Evolutionary conservation across 78 protist species (phyloP), one percentile per base, ranked within the genome.

Genomic region (Dictyostelium capitatum): DNA sequence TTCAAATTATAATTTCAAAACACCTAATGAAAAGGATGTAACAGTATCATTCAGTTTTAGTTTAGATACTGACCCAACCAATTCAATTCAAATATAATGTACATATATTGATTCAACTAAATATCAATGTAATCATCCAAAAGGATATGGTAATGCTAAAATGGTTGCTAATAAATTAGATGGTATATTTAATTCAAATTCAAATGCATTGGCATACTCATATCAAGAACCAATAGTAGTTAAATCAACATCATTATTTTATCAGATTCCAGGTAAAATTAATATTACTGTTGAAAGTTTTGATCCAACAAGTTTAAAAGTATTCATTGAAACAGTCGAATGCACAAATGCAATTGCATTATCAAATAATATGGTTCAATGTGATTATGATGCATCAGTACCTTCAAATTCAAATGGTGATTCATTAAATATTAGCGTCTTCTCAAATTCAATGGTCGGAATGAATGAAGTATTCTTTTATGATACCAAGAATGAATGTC

Each of bases 391-490:
- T 3, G 32, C 79, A 72, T 17, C 14, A 41, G 56, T 41, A 19
- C 57, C 79, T 6, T 37, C 79, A 43, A 72, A 72, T 7, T 0
- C 14, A 72, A n/a, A 72, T 78, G 70, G 70, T 32, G 20, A 51
- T 6, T 54, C 83, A 12, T n/a, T 78, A 23, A 54, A 23, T 8
- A 28, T 78, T 32, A 30, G 51, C 51, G 48, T 78, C 2, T 54
- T 53, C 8, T 50, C 69, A 9, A 20, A 78, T 19, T 6, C 5
- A 30, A 46, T 78, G 74, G 17, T 25, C 1, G 85, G 77, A 20
- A 80, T 12, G 3, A 80, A 80, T 23, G 51, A 80, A 46, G 85
- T 80, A 25, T 80, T 80, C 37, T 62, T 37, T 23, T 80, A 80
- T 43, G 17, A 14, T 1, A 20, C 0, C 0, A n/a, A 4, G 6